These are phyloP conservation scores for Vanrija sp. DNA, from an alignment of 1,284 basidiomycete species.

Conservation along the genomic window DNA sequence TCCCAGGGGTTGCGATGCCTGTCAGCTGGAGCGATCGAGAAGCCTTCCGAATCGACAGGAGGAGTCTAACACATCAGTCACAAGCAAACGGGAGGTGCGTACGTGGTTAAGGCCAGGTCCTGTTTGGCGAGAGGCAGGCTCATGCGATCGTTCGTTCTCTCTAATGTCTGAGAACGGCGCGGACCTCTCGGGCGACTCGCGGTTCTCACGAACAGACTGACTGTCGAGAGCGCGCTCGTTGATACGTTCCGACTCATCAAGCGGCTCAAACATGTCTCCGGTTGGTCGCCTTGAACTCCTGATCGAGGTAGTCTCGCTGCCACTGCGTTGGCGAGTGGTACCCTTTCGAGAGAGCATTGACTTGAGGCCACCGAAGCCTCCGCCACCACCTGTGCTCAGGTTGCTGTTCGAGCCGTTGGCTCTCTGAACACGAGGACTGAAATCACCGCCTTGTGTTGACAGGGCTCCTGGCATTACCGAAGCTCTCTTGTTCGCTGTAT, in stretches of 20 bases:
- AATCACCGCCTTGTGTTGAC: slow-evolving; percentile 18
- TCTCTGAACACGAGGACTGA: slow-evolving; percentile 22
- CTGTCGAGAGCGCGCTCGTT: no score
- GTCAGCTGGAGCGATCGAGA: slow-evolving; percentile 53
- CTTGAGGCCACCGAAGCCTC: slow-evolving; percentile 46
- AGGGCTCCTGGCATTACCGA: no score
- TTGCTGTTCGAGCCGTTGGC: slow-evolving; percentile 32
- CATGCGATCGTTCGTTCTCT: no score
- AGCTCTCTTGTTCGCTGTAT: neutral
- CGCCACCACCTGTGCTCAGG: slow-evolving; percentile 5
- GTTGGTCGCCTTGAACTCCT: slow-evolving; percentile 20
- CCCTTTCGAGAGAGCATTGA: slow-evolving; percentile 47
- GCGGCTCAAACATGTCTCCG: slow-evolving; percentile 1
- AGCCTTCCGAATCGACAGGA: slow-evolving; percentile 54
- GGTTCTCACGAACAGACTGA: no score
- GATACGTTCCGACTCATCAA: neutral
- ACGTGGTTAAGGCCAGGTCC: no score
- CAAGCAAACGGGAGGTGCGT: neutral
- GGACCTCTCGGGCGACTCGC: no score
- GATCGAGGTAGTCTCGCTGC: slow-evolving; percentile 20
- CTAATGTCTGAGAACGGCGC: no score
- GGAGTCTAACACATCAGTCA: slow-evolving; percentile 16
- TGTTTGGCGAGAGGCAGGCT: no score
- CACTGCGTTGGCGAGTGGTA: slow-evolving; percentile 32
- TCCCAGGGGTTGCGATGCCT: slow-evolving; percentile 53